Conservation (phyloP, 2,329 filamentous ascomycete species). For the Paraphoma sp. region DNA sequence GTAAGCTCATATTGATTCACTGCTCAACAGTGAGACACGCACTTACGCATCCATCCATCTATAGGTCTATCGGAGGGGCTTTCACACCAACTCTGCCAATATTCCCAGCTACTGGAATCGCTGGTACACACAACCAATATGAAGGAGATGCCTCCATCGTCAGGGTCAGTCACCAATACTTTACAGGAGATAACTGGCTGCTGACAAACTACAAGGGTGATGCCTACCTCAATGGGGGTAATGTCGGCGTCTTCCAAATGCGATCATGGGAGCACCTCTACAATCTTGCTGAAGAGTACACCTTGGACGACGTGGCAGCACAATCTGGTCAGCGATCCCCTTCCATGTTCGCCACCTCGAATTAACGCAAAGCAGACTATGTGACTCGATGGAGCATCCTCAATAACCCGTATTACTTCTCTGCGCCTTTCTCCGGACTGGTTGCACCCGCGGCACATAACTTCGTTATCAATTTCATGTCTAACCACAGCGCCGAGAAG, state of each 20-base stretch:
- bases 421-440: conserved; percentile 20
- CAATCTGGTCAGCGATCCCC: conserved; percentile 8
- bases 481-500: conserved; percentile 27
- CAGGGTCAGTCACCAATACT: neutral
- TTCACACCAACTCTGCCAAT: conserved; percentile 17
- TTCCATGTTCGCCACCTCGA: no score
- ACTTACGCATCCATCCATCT: no score
- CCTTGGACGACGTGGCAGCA: conserved; percentile 18
- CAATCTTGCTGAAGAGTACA: conserved; percentile 15
- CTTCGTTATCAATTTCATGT: conserved; percentile 26
- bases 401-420: conserved; percentile 26
- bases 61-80: conserved; percentile 16
- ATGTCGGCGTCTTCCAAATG: conserved; percentile 23
- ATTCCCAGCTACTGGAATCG: conserved; percentile 19
- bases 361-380: conserved; percentile 7
- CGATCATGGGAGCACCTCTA: conserved; percentile 20
- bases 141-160: conserved; percentile 27
- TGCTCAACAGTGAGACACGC: no score
- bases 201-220: conserved; percentile 5
- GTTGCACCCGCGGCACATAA: conserved; percentile 22
- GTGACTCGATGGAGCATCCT: conserved; percentile 22
- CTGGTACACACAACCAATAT: conserved; percentile 23
- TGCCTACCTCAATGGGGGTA: conserved; percentile 21
- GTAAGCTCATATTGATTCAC: no score
- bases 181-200: neutral